phyloP scores from a whole-genome alignment of 1,284 basidiomycete species.

The Apiotrichum mycotoxinovorans region DNA sequence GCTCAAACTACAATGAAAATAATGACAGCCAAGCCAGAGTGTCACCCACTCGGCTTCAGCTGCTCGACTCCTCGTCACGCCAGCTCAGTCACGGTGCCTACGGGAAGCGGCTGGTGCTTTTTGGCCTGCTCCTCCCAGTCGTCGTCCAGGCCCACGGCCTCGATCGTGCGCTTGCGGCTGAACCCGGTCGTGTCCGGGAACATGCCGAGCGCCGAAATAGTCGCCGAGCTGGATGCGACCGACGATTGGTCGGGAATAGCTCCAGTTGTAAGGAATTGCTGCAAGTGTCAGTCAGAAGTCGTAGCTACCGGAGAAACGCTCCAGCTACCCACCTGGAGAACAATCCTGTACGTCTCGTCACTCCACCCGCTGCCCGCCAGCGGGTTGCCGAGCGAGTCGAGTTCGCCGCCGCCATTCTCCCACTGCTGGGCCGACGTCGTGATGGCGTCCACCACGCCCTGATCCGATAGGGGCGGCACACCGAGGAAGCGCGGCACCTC shows the following conservation, averaged over 20 bases:
- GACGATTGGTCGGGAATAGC: constrained; percentile 27
- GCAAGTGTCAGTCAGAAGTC: not conserved
- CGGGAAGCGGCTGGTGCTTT: constrained; percentile 7
- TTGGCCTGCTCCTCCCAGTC: constrained; percentile 25
- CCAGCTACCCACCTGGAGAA: constrained; percentile 34
- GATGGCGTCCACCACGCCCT: constrained; percentile 55
- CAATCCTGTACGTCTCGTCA: constrained; percentile 45
- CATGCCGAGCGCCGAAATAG: constrained; percentile 18
- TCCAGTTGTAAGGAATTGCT: constrained; percentile 34
- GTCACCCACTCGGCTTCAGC: no score
- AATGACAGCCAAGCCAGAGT: not conserved
- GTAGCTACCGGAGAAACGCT: not conserved
- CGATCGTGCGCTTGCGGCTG: constrained; percentile 37
- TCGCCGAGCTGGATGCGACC: constrained; percentile 3
- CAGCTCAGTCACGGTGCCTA: constrained; percentile 12
- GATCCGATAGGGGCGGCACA: constrained; percentile 65
- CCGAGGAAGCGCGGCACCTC: constrained; percentile 68
- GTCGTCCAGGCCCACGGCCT: constrained; percentile 27
- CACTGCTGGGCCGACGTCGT: constrained; percentile 33
- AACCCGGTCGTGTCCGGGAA: constrained; percentile 23
- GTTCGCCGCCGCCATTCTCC: constrained; percentile 10
- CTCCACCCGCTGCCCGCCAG: constrained; percentile 45
- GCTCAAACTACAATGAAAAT: constrained; percentile 1
- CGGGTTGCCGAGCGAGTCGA: constrained; percentile 35
- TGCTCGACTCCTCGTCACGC: not conserved